Base-by-base conservation (phyloP, 2,329 filamentous ascomycete species). In the Aspergillus floridensis region DNA sequence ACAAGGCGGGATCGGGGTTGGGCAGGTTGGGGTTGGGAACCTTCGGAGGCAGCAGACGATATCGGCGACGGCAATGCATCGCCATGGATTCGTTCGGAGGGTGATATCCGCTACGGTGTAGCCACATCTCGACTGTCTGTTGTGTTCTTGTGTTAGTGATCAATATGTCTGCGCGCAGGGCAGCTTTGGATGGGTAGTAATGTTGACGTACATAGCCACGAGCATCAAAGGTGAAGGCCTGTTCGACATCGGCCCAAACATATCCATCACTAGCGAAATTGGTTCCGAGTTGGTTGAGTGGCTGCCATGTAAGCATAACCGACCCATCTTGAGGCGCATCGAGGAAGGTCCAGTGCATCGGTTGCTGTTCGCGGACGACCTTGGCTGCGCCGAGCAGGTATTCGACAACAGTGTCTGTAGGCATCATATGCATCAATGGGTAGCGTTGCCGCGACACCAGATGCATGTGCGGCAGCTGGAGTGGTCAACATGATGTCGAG, bases 271-370 rank as follows among this genome's bases (percentile, higher is more conserved):
- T 96, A 8, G 93, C 88, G 72, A 93, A 96, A 68, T 87, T 88
- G 1, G 84, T 87, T 4, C 85, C 86, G 57, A 90, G 76, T 59
- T 88, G 85, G 68, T 88, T 84, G 55, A 89, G 81, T 2, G 93
- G 90, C 74, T 97, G 92, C 93, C 93, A 98, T 55, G 90, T 89
- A 63, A 98, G 82, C 72, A 95, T 85, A 49, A 96, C 84, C 8
- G 88, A 89, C 58, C 92, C 92, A 76, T 96, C 91, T 55, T 83
- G 83, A 11, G 93, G 93, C 56, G 87, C 85, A 68, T 95, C 87
- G 58, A 98, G 85, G 74, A 93, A 96, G 49, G 90, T 93, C 93
- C 93, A 99, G 77, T 89, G 91, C 83, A 99, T 93, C 2, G 93
- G 86, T 52, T 92, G 88, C 64, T 88, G 82, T 71, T 96, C 89